Evolutionary conservation across 805 yeast genomes (phyloP), one percentile per base, ranked within the genome.

Genomic region (Groenewaldozyma salmanticensis): DNA sequence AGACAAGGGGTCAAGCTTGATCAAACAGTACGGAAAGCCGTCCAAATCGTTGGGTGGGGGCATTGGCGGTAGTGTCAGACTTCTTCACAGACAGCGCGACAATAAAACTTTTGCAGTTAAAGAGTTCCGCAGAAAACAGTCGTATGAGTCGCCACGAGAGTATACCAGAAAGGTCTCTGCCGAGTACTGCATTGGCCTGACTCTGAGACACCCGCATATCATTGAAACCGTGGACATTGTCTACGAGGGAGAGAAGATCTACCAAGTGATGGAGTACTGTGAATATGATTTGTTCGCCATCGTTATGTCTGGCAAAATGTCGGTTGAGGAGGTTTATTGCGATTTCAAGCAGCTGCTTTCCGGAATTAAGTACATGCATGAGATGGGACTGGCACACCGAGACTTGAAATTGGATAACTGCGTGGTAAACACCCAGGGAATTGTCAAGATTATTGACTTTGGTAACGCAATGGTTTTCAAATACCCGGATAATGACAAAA

Each of bases 191-290:
- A 83, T 88, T 53, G 96, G 96, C 1, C 79, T 90, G 1, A 82
- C 96, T 1, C 68, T 88, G 47, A 81, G 82, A 56, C 94, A 88
- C 60, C 85, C 94, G 17, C 87, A 88, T 58, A 82, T 88, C 49
- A 82, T 88, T 44, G 90, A 84, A 59, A 88, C 96, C 1, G 76
- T 88, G 40, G 96, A 88, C 57, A 86, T 88, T 39, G 81, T 88
- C 35, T 86, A 85, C 61, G 96, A 88, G 54, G 77, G 81, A 50
- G 92, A 84, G 47, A 70, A 90, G 42, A 81, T 86, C 44, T 76
- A 81, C 52, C 96, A 88, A 62, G 88, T 88, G 36, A 82, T 88
- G 94, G 96, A 88, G 57, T 88, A 85, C 60, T 87, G 95, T 60
- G 95, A 88, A 51, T 87, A 74, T 58, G 96, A 88, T 59, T 67